Evolutionary conservation across 129 eudicot genomes (phyloP), one percentile per base, ranked within the genome.

Genomic region (Tanacetum coccineum): DNA sequence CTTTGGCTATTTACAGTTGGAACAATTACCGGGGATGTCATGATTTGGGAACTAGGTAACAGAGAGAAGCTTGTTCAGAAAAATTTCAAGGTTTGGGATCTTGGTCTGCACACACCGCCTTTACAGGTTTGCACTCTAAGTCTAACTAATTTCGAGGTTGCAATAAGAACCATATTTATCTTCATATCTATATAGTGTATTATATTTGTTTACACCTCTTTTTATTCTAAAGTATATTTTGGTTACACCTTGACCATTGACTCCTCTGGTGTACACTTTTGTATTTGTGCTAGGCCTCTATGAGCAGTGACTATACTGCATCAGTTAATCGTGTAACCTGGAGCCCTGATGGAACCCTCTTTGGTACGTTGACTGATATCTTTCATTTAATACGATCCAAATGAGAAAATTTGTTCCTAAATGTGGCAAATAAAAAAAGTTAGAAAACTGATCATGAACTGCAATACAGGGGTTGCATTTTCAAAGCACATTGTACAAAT

Each of bases 281-380:
- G n/a, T n/a, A n/a, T n/a, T 66, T 42, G 46, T 42, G 46, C 46
- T 42, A 42, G 4, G 46, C 9, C 46, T 42, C 46, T 42, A 3
- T 42, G 9, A 42, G 5, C 46, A 42, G 9, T 42, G 46, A 42
- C 46, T 42, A 42, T 42, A 42, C 46, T 42, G 46, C 46, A 42
- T 42, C 46, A 44, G 45, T 87, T 28, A 90, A 84, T 55, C 91
- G 97, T 76, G 95, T 90, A 36, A 71, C 81, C n/a, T n/a, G n/a
- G n/a, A n/a, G n/a, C n/a, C n/a, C n/a, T n/a, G n/a, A n/a, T n/a
- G n/a, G n/a, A n/a, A 73, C 83, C 66, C 81, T 90, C 13, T 86
- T 82, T 76, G 97, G 97, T 90, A 82, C 54, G 80, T 65, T 25
- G 19, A 22, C 22, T 3, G 5, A 8, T 39, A 42, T 68, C n/a